A percentile compares a stretch with the other conserved stretches of the same genome.
phyloP scores from a whole-genome alignment of 31 red algal genomes.

The Bonnemaisonia californica region DNA sequence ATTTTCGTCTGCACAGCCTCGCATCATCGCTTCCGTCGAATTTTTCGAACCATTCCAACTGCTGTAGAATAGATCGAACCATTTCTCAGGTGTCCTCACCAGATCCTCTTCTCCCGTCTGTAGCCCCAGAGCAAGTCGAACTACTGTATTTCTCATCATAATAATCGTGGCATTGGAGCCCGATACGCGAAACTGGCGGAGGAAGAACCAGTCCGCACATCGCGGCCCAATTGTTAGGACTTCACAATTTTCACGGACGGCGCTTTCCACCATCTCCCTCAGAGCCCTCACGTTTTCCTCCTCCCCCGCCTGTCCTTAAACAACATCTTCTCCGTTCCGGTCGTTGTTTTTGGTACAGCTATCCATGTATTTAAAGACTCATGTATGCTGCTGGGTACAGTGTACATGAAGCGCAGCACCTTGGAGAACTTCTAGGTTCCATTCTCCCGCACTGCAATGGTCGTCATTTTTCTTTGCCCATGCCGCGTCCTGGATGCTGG shows the following conservation, averaged over 20 bases:
- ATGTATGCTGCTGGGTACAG: not conserved
- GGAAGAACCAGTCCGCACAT: not conserved
- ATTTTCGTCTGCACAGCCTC: not conserved
- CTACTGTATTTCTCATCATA: not conserved
- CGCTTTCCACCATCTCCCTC: not conserved
- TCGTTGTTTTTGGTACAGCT: not conserved
- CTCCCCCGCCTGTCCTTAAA: not conserved
- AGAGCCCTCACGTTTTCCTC: not conserved
- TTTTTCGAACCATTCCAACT: slow-evolving; percentile 1
- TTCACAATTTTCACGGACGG: slow-evolving; percentile 1
- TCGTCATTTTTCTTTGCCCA: not conserved
- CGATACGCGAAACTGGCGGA: slow-evolving; percentile 1
- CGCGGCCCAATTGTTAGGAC: not conserved
- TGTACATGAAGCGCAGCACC: slow-evolving; percentile 14
- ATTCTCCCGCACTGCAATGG: not conserved
- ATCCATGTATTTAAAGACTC: not conserved
- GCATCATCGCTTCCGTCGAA: slow-evolving; percentile 3
- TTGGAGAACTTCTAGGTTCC: slow-evolving; percentile 8
- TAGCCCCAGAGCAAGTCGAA: not conserved
- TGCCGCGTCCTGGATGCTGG: not conserved
- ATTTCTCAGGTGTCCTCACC: not conserved
- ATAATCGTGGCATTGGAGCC: not conserved
- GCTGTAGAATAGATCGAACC: slow-evolving; percentile 3
- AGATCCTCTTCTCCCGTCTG: not conserved
- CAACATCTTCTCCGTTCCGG: not conserved